These are phyloP conservation scores for Pseudogymnoascus sp. DNA, from an alignment of 2,329 filamentous ascomycete genomes.

Conservation along the genomic window DNA sequence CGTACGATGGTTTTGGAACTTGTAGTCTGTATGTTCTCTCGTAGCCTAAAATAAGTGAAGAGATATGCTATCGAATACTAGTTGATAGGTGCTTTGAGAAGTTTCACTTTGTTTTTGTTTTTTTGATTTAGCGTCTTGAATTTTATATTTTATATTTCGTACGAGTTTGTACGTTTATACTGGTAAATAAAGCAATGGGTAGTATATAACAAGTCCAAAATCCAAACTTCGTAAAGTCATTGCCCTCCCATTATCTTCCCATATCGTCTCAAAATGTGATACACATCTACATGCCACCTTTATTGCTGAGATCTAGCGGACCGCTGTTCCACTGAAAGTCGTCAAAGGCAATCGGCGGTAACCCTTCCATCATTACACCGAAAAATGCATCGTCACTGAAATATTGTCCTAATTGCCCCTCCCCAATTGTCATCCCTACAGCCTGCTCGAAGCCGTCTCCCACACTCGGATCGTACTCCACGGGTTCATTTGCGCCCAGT, in stretches of 20 bases:
- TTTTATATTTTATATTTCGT: neutral
- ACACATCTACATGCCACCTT: neutral
- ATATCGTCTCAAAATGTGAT: neutral
- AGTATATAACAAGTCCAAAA: neutral
- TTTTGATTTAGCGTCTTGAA: neutral
- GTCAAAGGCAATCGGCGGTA: neutral
- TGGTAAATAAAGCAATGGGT: neutral
- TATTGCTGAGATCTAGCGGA: neutral
- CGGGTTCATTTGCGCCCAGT: constrained; percentile 17
- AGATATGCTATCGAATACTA: neutral
- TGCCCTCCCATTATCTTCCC: neutral
- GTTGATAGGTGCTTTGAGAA: too few species aligned
- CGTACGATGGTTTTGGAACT: neutral
- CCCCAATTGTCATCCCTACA: constrained; percentile 27
- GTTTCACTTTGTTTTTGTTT: neutral
- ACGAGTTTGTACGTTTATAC: neutral
- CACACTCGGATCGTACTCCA: constrained; percentile 23
- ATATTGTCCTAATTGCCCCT: constrained; percentile 25
- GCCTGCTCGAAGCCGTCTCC: constrained; percentile 29
- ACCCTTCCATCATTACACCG: constrained; percentile 20
- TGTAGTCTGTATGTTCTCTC: neutral
- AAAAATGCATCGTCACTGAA: constrained; percentile 27
- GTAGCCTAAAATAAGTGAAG: neutral
- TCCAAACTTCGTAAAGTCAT: neutral
- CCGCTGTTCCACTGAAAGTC: neutral